Evolutionary conservation across 2,329 filamentous ascomycete species (phyloP), one percentile per base, ranked within the genome.

Genomic region (Ophiosphaerella narmari): DNA sequence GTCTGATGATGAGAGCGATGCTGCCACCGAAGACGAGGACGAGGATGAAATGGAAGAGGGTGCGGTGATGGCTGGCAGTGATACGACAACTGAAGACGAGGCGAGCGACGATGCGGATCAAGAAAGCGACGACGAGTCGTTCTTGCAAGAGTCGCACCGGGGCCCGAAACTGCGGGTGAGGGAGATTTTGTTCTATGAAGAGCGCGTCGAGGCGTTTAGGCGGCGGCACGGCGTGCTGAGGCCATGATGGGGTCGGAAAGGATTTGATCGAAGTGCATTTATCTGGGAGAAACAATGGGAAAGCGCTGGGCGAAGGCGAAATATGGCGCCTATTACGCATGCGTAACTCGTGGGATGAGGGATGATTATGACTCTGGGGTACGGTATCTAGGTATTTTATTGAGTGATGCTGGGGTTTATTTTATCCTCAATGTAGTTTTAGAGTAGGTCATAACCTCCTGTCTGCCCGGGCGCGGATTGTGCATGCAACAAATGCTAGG

Each of bases 171-270:
- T 92, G 52, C 80, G 85, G 46, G 75, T 93, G 58, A 79, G 88
- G 54, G 89, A 93, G 76, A 93, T 94, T 56, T 73, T 92, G 55
- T 93, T 91, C 72, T 92, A 91, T 64, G 90, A 93, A 68, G 89
- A 93, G 68, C 90, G 90, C 72, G 67, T 72, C 4, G 85, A 87
- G 24, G 86, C 93, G 50, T 93, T 93, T 75, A 89, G 87, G 70
- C 87, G 88, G 29, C 82, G 89, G 52, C 86, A 90, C 72, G 67
- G 68, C 7, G 65, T 67, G 12, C 43, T 72, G 16, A 63, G 68
- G 54, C 68, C 68, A 16, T 69, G 57, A 59, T 43, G 39, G 40
- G 18, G 26, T 32, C 7, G 37, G 7, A 39, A 38, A 18, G 14
- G 40, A 31, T 29, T n/a, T 13, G 32, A 3, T 34, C 14, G 11